Conservation (phyloP, 2,329 filamentous ascomycete species). For the Colletotrichum costaricense region DNA sequence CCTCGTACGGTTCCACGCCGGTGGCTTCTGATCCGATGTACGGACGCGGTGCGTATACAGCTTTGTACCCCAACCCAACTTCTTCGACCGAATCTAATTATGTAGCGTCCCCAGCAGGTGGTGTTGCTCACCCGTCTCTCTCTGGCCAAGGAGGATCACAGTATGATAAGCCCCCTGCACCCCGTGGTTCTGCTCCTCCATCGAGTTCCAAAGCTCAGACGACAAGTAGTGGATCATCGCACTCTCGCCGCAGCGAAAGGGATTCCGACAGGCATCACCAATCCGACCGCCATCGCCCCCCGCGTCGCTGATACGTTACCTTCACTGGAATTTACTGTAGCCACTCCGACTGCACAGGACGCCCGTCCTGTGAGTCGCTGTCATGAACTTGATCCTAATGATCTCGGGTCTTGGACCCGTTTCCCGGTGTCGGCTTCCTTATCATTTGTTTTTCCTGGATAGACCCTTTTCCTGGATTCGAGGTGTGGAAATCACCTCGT, state of each 20-base stretch:
- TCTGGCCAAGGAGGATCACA: constrained; percentile 56
- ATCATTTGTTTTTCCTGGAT: constrained; percentile 36
- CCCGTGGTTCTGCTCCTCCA: constrained; percentile 50
- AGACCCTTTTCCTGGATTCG: constrained; percentile 26
- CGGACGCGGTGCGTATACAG: constrained; percentile 69
- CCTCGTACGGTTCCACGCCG: constrained; percentile 42
- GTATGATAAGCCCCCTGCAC: constrained; percentile 61
- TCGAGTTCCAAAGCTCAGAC: constrained; percentile 53
- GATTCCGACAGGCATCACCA: constrained; percentile 54
- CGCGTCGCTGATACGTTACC: constrained; percentile 47
- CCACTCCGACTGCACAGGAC: constrained; percentile 33
- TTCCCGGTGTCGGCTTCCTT: constrained; percentile 35
- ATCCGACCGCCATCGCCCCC: constrained; percentile 52
- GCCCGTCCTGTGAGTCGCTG: constrained; percentile 32
- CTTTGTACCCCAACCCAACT: constrained; percentile 23
- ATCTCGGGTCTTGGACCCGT: constrained; percentile 33
- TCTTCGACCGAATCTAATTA: constrained; percentile 52
- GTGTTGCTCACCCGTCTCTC: constrained; percentile 46
- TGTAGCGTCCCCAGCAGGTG: constrained; percentile 65
- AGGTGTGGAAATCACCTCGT: constrained; percentile 25
- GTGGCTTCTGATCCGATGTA: constrained; percentile 64
- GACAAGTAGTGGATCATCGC: constrained; percentile 46
- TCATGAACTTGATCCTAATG: constrained; percentile 37
- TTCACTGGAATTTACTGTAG: constrained; percentile 18
- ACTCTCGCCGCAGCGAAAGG: constrained; percentile 53